A percentile compares a stretch with the other conserved stretches of the same genome.
phyloP scores from a whole-genome alignment of 306 rosid species.

The Prunus campanulata region DNA sequence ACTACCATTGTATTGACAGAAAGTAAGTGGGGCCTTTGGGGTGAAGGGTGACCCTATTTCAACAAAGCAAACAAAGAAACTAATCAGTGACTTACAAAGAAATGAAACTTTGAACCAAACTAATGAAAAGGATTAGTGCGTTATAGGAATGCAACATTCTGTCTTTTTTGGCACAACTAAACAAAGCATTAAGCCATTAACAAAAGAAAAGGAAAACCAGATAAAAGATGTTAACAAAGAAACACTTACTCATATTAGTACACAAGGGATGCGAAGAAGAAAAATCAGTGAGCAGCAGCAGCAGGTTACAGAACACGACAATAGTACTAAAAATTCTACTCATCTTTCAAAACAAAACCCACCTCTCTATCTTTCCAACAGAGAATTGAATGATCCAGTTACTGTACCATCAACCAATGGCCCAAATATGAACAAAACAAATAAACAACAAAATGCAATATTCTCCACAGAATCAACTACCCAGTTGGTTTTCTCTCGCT shows the following conservation, averaged over 20 bases:
- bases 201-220: not conserved
- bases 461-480: not conserved
- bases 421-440: too few relatives aligned
- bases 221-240: not conserved
- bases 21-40: conserved; percentile 21
- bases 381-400: too few relatives aligned
- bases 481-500: not conserved
- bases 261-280: conserved; percentile 35
- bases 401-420: too few relatives aligned
- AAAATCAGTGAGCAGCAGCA: conserved; percentile 16
- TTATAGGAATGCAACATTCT: not conserved
- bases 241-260: conserved; percentile 27
- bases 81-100: not conserved
- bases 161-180: not conserved
- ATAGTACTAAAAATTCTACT: conserved; percentile 1
- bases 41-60: conserved; percentile 31
- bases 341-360: conserved; percentile 22
- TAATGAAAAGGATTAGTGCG: not conserved
- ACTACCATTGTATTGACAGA: conserved; percentile 41
- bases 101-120: not conserved
- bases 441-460: not conserved
- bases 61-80: not conserved
- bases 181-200: not conserved
- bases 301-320: conserved; percentile 20
- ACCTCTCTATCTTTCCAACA: not conserved